phyloP scores from a whole-genome alignment of 2,329 filamentous ascomycete genomes.

The Colletotrichum liriopes region DNA sequence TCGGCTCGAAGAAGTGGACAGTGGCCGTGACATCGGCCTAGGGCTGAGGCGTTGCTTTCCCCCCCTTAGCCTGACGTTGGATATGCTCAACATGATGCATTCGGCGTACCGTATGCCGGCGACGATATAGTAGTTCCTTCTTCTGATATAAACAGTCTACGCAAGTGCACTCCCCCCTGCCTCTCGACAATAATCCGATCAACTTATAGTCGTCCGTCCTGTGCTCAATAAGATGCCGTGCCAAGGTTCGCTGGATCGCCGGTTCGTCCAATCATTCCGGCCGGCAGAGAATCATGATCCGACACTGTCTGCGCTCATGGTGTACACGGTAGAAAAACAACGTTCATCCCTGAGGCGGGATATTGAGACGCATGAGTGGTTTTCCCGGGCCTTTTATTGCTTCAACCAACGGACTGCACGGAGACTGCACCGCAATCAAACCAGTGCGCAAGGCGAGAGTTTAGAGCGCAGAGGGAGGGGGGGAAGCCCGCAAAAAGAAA shows the following conservation, averaged over 20 bases:
- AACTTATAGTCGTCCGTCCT: background rate
- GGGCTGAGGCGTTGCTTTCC: conserved; percentile 15
- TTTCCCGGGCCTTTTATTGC: background rate
- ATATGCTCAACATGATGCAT: conserved; percentile 16
- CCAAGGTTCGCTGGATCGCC: background rate
- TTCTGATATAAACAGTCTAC: conserved; percentile 23
- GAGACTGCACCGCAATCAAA: background rate
- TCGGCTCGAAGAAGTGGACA: background rate
- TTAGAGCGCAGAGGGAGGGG: background rate
- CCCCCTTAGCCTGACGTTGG: background rate
- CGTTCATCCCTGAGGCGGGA: conserved; percentile 12
- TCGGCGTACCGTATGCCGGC: conserved; percentile 19
- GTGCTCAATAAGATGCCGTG: background rate
- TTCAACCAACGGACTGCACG: background rate
- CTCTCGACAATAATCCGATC: conserved; percentile 18
- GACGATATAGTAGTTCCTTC: conserved; percentile 3
- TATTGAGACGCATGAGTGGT: conserved; percentile 1
- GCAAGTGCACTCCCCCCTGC: background rate
- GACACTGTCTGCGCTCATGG: background rate
- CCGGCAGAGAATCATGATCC: background rate
- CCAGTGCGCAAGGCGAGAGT: background rate
- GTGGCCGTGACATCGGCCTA: conserved; percentile 21
- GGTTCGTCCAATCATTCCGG: conserved; percentile 24
- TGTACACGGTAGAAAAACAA: background rate
- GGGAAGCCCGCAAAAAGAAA: background rate